These are phyloP conservation scores for Saccharomyces cerevisiae DNA, from an alignment of 805 yeast genomes.

Conservation along the genomic window DNA sequence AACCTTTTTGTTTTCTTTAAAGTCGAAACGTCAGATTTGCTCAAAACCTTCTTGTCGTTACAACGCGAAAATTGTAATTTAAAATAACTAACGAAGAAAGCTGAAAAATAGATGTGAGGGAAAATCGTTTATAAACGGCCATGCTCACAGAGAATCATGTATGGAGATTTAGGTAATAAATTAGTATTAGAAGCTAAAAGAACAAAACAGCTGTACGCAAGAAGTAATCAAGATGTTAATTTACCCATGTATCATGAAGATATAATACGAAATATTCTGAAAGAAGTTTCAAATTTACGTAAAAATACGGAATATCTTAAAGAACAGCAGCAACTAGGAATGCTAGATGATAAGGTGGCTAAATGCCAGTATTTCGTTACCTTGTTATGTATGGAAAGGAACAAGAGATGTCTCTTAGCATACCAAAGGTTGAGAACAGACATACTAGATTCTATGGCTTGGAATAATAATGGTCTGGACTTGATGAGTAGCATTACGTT, in stretches of 20 bases:
- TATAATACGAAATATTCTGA: slow-evolving; percentile 55
- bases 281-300: slow-evolving; percentile 62
- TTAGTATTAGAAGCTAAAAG: slow-evolving; percentile 81
- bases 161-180: slow-evolving; percentile 81
- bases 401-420: slow-evolving; percentile 83
- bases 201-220: slow-evolving; percentile 48
- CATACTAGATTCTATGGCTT: slow-evolving; percentile 55
- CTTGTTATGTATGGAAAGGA: slow-evolving; percentile 70
- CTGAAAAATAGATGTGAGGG: not conserved
- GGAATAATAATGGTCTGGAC: slow-evolving; percentile 51
- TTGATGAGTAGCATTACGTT: slow-evolving; percentile 29
- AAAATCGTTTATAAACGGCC: not conserved
- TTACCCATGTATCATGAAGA: slow-evolving; percentile 65
- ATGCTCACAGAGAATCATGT: slow-evolving; percentile 42
- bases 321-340: slow-evolving; percentile 18
- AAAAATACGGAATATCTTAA: slow-evolving; percentile 45
- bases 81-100: not conserved
- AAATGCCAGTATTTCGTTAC: slow-evolving; percentile 52
- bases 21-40: not conserved
- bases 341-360: slow-evolving; percentile 37
- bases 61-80: not conserved
- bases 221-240: slow-evolving; percentile 12
- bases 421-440: slow-evolving; percentile 68
- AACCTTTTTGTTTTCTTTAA: not conserved
- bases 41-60: not conserved